Conservation (phyloP, 768 basidiomycete species). For the Collybiopsis luxurians region DNA sequence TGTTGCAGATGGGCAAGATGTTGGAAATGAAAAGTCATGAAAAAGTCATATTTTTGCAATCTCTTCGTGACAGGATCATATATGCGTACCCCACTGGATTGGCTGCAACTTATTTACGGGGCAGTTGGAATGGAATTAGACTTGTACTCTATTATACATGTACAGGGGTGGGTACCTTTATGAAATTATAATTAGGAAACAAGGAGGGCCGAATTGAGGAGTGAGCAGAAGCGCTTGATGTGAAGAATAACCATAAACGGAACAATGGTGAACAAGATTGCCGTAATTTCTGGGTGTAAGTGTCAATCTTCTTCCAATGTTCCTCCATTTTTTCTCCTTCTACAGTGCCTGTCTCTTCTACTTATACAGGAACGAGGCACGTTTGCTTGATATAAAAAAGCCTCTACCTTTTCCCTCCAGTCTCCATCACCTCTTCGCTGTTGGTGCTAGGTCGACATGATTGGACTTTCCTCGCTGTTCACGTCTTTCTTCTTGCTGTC, state of each 20-base stretch:
- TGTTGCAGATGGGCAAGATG: no score
- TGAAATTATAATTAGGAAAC: no score
- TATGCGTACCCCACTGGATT: no score
- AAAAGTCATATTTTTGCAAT: no score
- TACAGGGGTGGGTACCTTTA: no score
- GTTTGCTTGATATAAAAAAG: not conserved
- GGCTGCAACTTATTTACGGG: no score
- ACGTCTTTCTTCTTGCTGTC: not conserved
- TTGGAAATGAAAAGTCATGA: no score
- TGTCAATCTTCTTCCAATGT: not conserved
- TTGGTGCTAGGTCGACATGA: constrained; percentile 1
- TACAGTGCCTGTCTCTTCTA: not conserved
- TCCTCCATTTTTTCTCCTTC: not conserved
- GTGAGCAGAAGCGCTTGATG: no score
- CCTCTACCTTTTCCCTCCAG: not conserved
- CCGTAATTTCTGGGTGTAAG: not conserved
- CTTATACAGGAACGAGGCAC: constrained; percentile 3
- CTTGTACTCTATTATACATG: no score
- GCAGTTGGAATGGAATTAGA: no score
- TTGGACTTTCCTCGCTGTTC: not conserved
- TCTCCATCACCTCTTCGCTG: not conserved
- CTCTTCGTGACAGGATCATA: no score
- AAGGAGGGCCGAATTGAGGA: no score
- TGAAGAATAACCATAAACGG: not conserved
- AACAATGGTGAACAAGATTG: not conserved